Evolutionary conservation across 2,329 filamentous ascomycete species (phyloP), one percentile per base, ranked within the genome.

Genomic region (Pseudogymnoascus sp.): DNA sequence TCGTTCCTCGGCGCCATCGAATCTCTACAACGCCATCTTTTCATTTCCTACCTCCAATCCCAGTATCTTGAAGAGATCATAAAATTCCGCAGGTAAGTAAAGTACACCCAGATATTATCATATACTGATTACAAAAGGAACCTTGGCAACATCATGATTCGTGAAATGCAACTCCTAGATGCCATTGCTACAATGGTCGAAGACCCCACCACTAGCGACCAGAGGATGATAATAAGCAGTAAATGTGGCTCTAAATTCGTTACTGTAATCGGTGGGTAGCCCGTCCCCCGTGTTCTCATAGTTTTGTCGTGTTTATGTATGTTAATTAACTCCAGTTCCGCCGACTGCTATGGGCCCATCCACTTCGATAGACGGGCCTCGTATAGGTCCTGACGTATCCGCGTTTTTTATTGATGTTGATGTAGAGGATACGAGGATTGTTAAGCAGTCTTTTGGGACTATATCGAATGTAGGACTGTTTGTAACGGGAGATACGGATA

Each of bases 101-200:
- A 29, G 2, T 7, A 29, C 46, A 21, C 10, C 17, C 15, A 61
- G 29, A 7, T 2, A 26, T 4, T 19, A 35, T 7, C 21, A 35
- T 7, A 13, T 7, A 15, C 35, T 61, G 17, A 61, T 13, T 29
- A 17, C 6, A 35, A 21, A 40, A 64, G 63, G 9, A 50, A 61
- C 38, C 56, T 64, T n/a, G 63, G 63, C 38, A 37, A 62, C 21
- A 59, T 64, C 33, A 64, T 64, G 63, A 64, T 64, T 56, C 63
- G 63, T 19, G 63, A 64, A n/a, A 64, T 64, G 63, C 63, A 64
- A 31, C 59, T 64, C 29, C 38, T 53, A 15, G 59, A 64, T 40
- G 63, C 63, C 19, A 10, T 42, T 17, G 63, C 59, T 11, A 64
- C 29, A 9, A 19, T 64, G 29, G 17, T 64, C 17, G 38, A 62